Evolutionary conservation across 768 basidiomycete genomes (phyloP), one percentile per base, ranked within the genome.

Genomic region (Suillus paluster): DNA sequence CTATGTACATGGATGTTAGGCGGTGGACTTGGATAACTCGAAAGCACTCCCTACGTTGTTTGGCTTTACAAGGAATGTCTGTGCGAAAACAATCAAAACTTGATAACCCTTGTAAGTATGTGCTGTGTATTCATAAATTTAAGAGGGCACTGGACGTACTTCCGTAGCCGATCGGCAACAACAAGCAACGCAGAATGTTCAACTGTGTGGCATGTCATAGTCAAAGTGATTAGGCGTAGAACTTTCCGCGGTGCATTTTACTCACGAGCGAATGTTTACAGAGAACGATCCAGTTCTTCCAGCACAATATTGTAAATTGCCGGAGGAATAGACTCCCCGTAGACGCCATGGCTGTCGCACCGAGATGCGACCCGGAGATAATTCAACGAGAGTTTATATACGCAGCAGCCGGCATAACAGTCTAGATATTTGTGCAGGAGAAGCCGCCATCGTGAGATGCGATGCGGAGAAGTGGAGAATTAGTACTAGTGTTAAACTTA

Each of bases 211-310:
- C 30, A 30, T 30, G 17, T 8, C 14, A 21, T 5, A n/a, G 39
- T 69, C 50, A 62, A 54, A 23, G 34, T 48, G n/a, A 21, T 54
- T 30, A 30, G 30, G 30, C 30, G 30, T 30, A 30, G 4, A 30
- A 46, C 21, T 36, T 60, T 42, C 42, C 50, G 17, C 38, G 52
- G 34, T 4, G 41, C 3, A 21, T 25, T 7, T 2, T 27, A 78
- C 87, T 70, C 67, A 90, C 88, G 70, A 88, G 73, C 56, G 86
- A 81, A 71, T 88, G 86, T 69, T 84, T 88, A 25, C 82, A 85
- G 30, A 90, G 77, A 0, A 89, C 79, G 46, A 91, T 89, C 87
- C 86, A 89, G 65, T 91, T 91, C 79, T 91, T 91, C 83, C 85
- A 83, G 59, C 84, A 81, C 25, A 91, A 73, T 2, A 83, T 85